Evolutionary conservation across 768 basidiomycete genomes (phyloP).

Genomic region (Suillus brevipes): DNA sequence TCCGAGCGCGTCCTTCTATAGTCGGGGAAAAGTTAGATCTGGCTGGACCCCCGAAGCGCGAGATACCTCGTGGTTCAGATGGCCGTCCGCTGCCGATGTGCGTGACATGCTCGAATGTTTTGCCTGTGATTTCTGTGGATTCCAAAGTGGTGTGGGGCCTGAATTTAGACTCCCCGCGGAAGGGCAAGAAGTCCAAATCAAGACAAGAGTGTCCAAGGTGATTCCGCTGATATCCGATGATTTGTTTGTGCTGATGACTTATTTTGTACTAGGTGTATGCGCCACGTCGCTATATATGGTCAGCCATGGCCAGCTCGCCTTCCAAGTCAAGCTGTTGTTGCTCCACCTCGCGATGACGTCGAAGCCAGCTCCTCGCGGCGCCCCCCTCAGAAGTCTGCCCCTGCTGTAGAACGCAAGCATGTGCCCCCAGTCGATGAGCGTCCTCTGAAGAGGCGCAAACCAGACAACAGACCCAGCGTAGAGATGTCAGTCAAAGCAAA

Average conservation of each 20-base stretch:
- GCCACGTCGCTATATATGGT: slow-evolving; percentile 77
- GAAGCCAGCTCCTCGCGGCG: slow-evolving; percentile 40
- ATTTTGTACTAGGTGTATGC: slow-evolving; percentile 58
- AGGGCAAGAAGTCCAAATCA: slow-evolving; percentile 57
- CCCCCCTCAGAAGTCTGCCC: slow-evolving; percentile 50
- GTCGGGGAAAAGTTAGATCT: slow-evolving; percentile 36
- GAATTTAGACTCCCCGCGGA: slow-evolving; percentile 45
- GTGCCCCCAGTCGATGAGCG: slow-evolving; percentile 43
- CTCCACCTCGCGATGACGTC: slow-evolving; percentile 46
- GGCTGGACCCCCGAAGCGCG: slow-evolving; percentile 40
- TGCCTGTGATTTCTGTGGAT: slow-evolving; percentile 78
- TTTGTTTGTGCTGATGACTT: slow-evolving; percentile 15
- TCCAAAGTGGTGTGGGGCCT: slow-evolving; percentile 76
- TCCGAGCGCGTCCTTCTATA: slow-evolving; percentile 49
- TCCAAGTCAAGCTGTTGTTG: slow-evolving; percentile 42
- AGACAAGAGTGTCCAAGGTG: slow-evolving; percentile 78
- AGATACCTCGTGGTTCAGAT: slow-evolving; percentile 57
- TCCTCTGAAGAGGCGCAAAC: slow-evolving; percentile 51
- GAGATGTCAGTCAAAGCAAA: slow-evolving; percentile 36
- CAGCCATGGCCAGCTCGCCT: slow-evolving; percentile 70
- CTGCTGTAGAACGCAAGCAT: slow-evolving; percentile 57
- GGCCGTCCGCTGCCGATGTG: slow-evolving; percentile 72
- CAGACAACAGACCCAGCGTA: slow-evolving; percentile 33
- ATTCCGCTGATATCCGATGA: slow-evolving; percentile 24
- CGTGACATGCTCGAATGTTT: slow-evolving; percentile 64